phyloP scores from a whole-genome alignment of 2,329 filamentous ascomycete genomes.

The Arachnomyces sp. region DNA sequence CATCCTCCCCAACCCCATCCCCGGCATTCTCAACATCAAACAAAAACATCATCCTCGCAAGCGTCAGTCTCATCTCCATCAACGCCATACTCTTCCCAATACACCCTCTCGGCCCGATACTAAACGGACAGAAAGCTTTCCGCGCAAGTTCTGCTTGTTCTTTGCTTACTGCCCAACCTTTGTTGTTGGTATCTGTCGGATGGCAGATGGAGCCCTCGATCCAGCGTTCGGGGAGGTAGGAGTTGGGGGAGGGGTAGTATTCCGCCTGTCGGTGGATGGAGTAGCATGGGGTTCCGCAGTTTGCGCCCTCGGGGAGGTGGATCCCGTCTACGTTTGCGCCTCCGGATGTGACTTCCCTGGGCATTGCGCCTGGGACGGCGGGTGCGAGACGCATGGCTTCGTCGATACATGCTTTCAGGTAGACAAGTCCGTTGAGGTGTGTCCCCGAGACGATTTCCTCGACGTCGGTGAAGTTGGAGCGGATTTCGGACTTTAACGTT shows the following conservation, averaged over 20 bases:
- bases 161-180: background rate
- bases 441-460: slow-evolving; percentile 36
- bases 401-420: slow-evolving; percentile 36
- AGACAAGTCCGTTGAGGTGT: slow-evolving; percentile 32
- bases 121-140: slow-evolving; percentile 22
- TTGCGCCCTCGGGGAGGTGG: slow-evolving; percentile 35
- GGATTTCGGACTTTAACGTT: slow-evolving; percentile 42
- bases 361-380: slow-evolving; percentile 31
- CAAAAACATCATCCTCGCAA: slow-evolving; percentile 28
- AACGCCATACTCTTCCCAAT: slow-evolving; percentile 25
- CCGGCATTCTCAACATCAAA: slow-evolving; percentile 20
- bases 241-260: slow-evolving; percentile 48
- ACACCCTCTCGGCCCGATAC: slow-evolving; percentile 22
- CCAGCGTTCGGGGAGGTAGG: slow-evolving; percentile 60
- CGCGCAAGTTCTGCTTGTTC: background rate
- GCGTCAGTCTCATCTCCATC: slow-evolving; percentile 22
- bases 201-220: slow-evolving; percentile 38
- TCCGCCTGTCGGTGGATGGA: slow-evolving; percentile 38
- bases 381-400: slow-evolving; percentile 35
- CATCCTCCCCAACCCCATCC: slow-evolving; percentile 11
- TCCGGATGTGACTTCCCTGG: slow-evolving; percentile 32
- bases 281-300: slow-evolving; percentile 44
- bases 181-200: slow-evolving; percentile 45
- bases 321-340: slow-evolving; percentile 32
- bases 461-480: slow-evolving; percentile 22